Percentiles rank a stretch among this genome's conserved stretches.
These are phyloP conservation scores for Aspergillus sclerotiicarbonarius DNA, from an alignment of 495 filamentous ascomycete species.

Conservation along the genomic window DNA sequence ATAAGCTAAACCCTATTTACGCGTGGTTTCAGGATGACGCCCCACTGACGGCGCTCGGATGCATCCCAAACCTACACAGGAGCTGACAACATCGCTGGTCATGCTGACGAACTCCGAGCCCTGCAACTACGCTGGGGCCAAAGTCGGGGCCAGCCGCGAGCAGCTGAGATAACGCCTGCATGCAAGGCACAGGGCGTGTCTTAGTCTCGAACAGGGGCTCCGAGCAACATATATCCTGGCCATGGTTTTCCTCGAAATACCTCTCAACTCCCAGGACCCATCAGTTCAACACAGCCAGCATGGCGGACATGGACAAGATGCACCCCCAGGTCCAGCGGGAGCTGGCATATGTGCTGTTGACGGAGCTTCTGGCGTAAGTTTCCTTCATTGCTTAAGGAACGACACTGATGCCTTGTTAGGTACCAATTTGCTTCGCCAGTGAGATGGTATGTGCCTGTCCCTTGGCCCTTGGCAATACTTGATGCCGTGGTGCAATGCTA, in stretches of 20 bases:
- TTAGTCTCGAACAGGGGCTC: not conserved
- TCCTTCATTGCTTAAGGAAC: not conserved
- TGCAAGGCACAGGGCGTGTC: not conserved
- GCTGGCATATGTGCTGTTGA: slow-evolving; percentile 89
- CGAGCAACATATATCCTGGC: not conserved
- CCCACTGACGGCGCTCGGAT: not conserved
- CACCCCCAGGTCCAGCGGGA: slow-evolving; percentile 65
- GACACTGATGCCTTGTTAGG: not conserved
- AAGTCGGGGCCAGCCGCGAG: not conserved
- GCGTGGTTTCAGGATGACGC: not conserved
- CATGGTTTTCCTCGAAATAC: not conserved
- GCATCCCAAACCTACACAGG: not conserved
- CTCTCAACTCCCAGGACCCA: not conserved
- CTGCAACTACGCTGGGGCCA: not conserved
- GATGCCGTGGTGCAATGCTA: not conserved
- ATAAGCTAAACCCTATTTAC: not conserved
- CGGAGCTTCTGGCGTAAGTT: slow-evolving; percentile 82
- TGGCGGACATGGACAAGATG: not conserved
- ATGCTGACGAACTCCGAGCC: not conserved
- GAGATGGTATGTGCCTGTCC: slow-evolving; percentile 55
- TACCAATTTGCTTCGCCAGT: slow-evolving; percentile 95
- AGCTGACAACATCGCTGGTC: not conserved
- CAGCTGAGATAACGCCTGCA: not conserved
- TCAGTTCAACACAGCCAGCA: not conserved
- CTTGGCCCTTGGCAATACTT: not conserved